Evolutionary conservation across 169 alveolate species (phyloP), one percentile per base, ranked within the genome.

Genomic region (Plasmodium coatneyi): DNA sequence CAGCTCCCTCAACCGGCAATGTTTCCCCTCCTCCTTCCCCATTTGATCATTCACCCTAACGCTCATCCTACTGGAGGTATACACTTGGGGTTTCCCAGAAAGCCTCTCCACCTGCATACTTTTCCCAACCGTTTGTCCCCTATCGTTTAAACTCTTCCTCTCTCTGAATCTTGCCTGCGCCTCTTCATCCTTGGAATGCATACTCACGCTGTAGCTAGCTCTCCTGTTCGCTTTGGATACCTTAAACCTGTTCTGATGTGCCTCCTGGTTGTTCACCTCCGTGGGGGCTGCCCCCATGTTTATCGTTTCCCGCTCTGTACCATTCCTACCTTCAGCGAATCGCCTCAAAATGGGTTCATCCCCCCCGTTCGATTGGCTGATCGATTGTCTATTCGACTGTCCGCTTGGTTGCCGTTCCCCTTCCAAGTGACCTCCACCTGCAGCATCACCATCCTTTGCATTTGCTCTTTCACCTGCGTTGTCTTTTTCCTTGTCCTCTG

Each of bases 171-270:
- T 66, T 34, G 43, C 43, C 10, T 36, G 60, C 56, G 36, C 41
- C 56, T 25, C 28, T 9, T 76, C 66, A 19, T 54, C 66, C 56
- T 79, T n/a, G 25, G 79, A 28, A 14, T 22, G 28, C 36, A 78
- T 41, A 22, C 5, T 49, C 22, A 78, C 71, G 43, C 80, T 86
- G 78, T 86, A 76, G 25, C 93, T 86, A 16, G 93, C 93, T 28
- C 93, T 49, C 10, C 84, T 30, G 41, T 78, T 86, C 43, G 34
- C 72, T 2, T 41, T 43, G 22, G 32, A 32, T 16, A 52, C 52
- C 46, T 36, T 66, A 6, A 32, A 70, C n/a, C 74, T 46, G 30
- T 70, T 43, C 14, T 54, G 5, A 3, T 60, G 70, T 60, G 6
- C 9, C 46, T 60, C 19, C 12, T 4, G n/a, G 1, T 82, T 60